Percentiles rank a stretch among this genome's conserved stretches.
Evolutionary conservation across 768 basidiomycete species (phyloP).

Genomic region (Tulasnella sp.): DNA sequence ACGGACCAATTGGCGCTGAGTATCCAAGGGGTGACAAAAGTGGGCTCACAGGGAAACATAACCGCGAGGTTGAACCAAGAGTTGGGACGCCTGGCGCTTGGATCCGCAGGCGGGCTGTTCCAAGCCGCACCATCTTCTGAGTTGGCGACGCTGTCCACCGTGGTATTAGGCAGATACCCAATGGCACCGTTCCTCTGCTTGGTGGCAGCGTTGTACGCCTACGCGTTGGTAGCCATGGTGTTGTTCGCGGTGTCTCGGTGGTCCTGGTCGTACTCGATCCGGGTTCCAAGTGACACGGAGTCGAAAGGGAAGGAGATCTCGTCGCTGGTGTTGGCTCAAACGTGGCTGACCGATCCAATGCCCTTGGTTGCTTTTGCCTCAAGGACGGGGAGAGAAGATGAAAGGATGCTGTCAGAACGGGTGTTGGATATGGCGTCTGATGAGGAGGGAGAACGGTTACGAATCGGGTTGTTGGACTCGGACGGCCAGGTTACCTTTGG

Average conservation of each 20-base stretch:
- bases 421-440: not conserved
- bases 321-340: not conserved
- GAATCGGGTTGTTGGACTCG: constrained; percentile 3
- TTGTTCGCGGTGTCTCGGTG: not conserved
- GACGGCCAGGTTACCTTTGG: no score
- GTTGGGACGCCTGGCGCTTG: not conserved
- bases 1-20: not conserved
- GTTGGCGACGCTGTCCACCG: not conserved
- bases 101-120: not conserved
- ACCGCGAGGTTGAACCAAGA: not conserved
- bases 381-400: not conserved
- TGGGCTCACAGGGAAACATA: not conserved
- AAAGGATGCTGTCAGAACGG: not conserved
- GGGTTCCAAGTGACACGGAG: not conserved
- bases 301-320: not conserved
- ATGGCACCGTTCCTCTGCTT: not conserved
- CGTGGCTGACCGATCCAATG: not conserved
- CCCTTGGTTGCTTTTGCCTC: not conserved
- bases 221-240: not conserved
- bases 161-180: not conserved
- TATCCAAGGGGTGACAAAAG: not conserved
- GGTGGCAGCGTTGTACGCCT: not conserved
- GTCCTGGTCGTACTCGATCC: not conserved
- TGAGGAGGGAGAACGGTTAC: not conserved
- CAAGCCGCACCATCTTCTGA: not conserved